Evolutionary conservation across 2,329 filamentous ascomycete species (phyloP), one percentile per base, ranked within the genome.

Genomic region (Penicillium sp.): DNA sequence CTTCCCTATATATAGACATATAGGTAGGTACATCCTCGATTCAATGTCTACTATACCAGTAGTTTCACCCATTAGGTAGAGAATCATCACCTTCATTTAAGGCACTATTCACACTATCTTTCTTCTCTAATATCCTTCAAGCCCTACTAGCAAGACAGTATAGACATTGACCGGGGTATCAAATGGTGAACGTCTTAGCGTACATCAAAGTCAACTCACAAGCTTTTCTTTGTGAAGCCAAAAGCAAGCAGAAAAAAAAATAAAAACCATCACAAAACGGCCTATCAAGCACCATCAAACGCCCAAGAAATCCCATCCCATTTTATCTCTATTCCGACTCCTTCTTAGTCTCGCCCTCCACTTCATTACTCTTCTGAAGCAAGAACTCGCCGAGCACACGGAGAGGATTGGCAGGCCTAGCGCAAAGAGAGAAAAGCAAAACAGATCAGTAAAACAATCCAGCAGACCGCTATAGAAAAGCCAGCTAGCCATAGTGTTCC

Each of bases 311-410:
- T 21, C 43, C 41, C 48, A 15, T 11, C 25, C 13, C 10, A 1
- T 8, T 23, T n/a, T 25, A 11, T n/a, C 15, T n/a, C 50, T 66
- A 68, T 56, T 68, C 67, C 27, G 64, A 63, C 34, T 69, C 65
- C 36, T 68, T 71, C 45, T 67, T 67, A 11, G 63, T 50, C n/a
- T 62, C 64, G 7, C 69, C 70, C 70, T 90, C 87, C 23, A 88
- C 60, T 63, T 90, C 87, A 61, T 79, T 85, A 5, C 87, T 89
- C 54, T 82, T 84, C 68, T 88, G 82, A 51, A 91, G 75, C 5
- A 92, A 75, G 69, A 83, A 91, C 70, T 91, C 87, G 45, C 88
- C 88, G 4, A 92, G 74, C 9, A 85, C 82, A 47, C 85, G 83
- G 16, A 92, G 74, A 21, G 89, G 89, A 64, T 91, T 86, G 34